These are phyloP conservation scores for Neurospora sp. DNA, from an alignment of 495 filamentous ascomycete species.

Conservation along the genomic window DNA sequence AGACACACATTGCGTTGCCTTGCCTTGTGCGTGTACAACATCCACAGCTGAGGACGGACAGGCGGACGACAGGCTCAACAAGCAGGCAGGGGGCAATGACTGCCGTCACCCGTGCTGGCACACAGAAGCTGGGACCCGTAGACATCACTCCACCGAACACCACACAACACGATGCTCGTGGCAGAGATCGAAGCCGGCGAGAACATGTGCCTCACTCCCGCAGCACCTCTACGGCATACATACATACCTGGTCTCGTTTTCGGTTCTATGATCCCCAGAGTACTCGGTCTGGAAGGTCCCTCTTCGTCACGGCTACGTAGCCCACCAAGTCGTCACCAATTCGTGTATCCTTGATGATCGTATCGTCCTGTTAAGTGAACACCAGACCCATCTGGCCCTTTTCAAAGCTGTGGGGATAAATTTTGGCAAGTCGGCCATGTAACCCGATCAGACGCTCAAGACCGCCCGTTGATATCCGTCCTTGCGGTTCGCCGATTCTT, in stretches of 20 bases:
- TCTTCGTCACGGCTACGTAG: background rate
- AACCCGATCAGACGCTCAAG: background rate
- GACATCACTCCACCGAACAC: background rate
- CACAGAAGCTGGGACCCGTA: background rate
- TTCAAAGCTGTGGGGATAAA: background rate
- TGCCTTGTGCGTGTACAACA: background rate
- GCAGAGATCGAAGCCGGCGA: background rate
- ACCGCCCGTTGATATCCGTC: background rate
- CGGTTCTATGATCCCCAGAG: background rate
- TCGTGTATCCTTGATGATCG: background rate
- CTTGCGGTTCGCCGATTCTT: background rate
- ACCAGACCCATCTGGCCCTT: background rate
- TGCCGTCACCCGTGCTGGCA: background rate
- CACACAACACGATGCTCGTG: background rate
- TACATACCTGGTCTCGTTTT: background rate
- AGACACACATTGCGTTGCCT: background rate
- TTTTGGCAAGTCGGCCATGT: background rate
- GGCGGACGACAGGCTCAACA: constrained; percentile 3
- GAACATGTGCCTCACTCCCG: background rate
- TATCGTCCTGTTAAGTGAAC: background rate
- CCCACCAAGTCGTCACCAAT: background rate
- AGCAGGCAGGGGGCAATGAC: background rate
- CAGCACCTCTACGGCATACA: background rate
- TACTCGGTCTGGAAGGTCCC: background rate
- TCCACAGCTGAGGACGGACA: background rate